Evolutionary conservation across 192 early-diverging fungal genomes (phyloP), one percentile per base, ranked within the genome.

Genomic region (Backusella sp.): DNA sequence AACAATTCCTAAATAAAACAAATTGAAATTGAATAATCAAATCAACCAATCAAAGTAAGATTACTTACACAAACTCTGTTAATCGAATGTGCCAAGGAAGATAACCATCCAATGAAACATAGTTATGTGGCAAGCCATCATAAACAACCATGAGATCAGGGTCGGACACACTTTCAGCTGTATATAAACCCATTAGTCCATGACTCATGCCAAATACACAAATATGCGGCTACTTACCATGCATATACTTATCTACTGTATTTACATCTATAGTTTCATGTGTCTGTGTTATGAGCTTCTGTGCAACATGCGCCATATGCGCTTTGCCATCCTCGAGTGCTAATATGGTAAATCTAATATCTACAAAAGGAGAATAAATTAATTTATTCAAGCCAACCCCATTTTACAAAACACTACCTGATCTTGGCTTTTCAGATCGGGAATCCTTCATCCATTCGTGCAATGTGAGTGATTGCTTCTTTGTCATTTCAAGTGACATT

Each of bases 201-300:
- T 36, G 26, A 77, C 69, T 52, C 75, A 72, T 17, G 41, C 42
- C 26, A 42, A 44, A 44, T 2, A 52, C 37, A 62, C 56, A 62
- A 28, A 62, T 11, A 28, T 62, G 56, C 23, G 11, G 11, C 23
- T 62, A 28, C 56, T 53, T 81, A 87, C 87, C 85, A 76, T 85
- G 80, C 70, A 88, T 72, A 62, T 85, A 87, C 53, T 80, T 79
- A 62, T 88, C 81, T 3, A 88, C 81, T 68, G 87, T 79, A 12
- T 81, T 72, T 56, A 84, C 73, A 53, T 82, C 79, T 56, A 83
- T 79, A 30, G 26, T 41, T 23, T 68, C 75, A 15, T 28, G 53
- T 12, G 37, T 21, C 19, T 70, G 42, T 39, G 15, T 44, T 41
- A 34, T 65, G 1, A 74, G 41, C 21, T 42, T 32, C 26, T 66